Base-by-base conservation (phyloP, 352 stramenopile species). In the Globisporangium apiculatum region DNA sequence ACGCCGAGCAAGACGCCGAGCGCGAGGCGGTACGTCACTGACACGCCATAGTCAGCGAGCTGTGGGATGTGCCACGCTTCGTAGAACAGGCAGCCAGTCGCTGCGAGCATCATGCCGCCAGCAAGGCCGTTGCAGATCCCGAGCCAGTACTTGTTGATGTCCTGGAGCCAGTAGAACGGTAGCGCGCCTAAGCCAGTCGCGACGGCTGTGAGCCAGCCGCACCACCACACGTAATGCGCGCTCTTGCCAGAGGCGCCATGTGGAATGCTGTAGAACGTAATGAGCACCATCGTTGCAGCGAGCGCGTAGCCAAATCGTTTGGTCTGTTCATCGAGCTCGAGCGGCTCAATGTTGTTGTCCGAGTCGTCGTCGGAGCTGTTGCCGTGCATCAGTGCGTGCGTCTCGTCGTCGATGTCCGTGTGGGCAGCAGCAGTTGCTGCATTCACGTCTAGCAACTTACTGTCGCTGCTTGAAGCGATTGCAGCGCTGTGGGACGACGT, bases 81-180 rank as follows among this genome's bases (percentile, higher is more conserved):
- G 62, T 91, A 83, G 59, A 98, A 94, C 40, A 99, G 71, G 48
- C 91, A 97, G 55, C 91, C 94, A 14, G 89, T 98, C 5, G 97
- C 97, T 8, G 94, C 94, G 43, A 98, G 82, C 97, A 99, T 99
- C 97, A 99, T 99, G 12, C 97, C 97, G 11, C 92, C 95, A 3
- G 97, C 97, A 36, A 98, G 76, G 4, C 92, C 81, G 67, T 98
- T 98, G 55, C 88, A 97, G 42, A 98, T 85, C 50, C 92, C 94
- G 17, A 98, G 76, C 84, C 88, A 98, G 67, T 90, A 98, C 55
- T 97, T 91, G 57, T 97, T 83, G 53, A 98, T 76, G 60, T 98
- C 75, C 3, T 76, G 78, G 35, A 97, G 81, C 72, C 97, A 97
- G 57, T 97, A 86, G 55, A 99, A 97, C 18, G 97, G 96, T 37